Evolutionary conservation across 73 alveolate genomes (phyloP), one percentile per base, ranked within the genome.

Genomic region (Uronychia setigera): DNA sequence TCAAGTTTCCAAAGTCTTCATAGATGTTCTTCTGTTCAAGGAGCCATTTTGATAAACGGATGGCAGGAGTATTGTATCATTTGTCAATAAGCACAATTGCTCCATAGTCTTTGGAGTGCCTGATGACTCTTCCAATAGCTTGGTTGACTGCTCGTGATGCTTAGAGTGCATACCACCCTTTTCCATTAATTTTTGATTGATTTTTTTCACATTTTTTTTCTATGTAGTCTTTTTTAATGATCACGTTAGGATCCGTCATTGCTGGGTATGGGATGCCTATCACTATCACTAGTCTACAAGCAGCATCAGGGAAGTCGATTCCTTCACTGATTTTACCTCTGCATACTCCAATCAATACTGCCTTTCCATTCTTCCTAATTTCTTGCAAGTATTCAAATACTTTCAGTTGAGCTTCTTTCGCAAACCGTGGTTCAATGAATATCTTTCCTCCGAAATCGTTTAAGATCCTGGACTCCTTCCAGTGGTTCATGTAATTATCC

Each of bases 191-290:
- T 1, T 83, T 84, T 29, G 84, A 35, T 13, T 84, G 75, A 1
- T 86, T 81, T 60, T 87, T 78, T 11, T 59, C 80, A 67, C 82
- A 85, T 76, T 90, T 87, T 81, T 87, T 83, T 75, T 87, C 95
- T 60, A 96, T 57, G 79, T 81, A 94, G n/a, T 94, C 94, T 81
- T 88, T 90, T 90, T 94, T 96, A 46, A 87, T 80, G 29, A 84
- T 77, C 76, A 95, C 88, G 58, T 85, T 94, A 32, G 94, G 92
- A 78, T 96, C 97, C 9, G 78, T 57, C 0, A 90, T 78, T 34
- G 89, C 87, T 0, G 98, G 95, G 83, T 80, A 96, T 14, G 99
- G 99, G 59, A 96, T 88, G 26, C 99, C 99, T 0, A 94, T 93
- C 85, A 87, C 85, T 1, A 93, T 81, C n/a, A 95, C 95, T 79